Percentiles rank a stretch among this genome's conserved stretches.
Conservation (phyloP, 1,284 basidiomycete species). For the Rhodotorula sp. region DNA sequence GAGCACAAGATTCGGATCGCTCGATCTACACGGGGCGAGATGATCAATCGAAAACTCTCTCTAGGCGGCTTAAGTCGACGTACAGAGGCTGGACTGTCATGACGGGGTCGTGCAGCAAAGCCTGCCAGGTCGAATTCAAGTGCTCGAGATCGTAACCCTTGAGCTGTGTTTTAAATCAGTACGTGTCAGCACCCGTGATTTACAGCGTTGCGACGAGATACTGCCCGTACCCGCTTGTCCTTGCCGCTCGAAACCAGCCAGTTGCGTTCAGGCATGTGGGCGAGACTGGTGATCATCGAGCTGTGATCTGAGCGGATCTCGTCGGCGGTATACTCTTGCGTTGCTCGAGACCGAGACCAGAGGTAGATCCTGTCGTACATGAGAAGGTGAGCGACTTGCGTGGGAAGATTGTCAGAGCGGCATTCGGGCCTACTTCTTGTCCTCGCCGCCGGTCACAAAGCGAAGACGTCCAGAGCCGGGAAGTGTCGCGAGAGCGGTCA, state of each 20-base stretch:
- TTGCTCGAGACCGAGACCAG: slow-evolving; percentile 30
- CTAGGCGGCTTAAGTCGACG: neutral
- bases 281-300: slow-evolving; percentile 25
- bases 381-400: neutral
- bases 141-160: slow-evolving; percentile 20
- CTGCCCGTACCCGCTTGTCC: slow-evolving; percentile 28
- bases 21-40: slow-evolving; percentile 1
- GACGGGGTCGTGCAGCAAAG: slow-evolving; percentile 15
- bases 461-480: slow-evolving; percentile 17
- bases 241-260: slow-evolving; percentile 26
- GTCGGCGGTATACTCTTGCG: slow-evolving; percentile 14
- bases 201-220: neutral
- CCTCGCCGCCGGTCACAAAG: slow-evolving; percentile 35
- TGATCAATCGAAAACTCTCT: no score
- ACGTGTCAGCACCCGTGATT: neutral
- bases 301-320: slow-evolving; percentile 24
- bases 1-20: slow-evolving; percentile 32
- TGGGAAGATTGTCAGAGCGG: neutral
- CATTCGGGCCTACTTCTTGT: slow-evolving; percentile 16
- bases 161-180: slow-evolving; percentile 9
- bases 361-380: slow-evolving; percentile 15
- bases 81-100: slow-evolving; percentile 25
- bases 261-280: slow-evolving; percentile 2
- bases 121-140: slow-evolving; percentile 20
- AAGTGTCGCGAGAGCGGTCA: slow-evolving; percentile 20